Evolutionary conservation across 805 yeast species (phyloP), one percentile per base, ranked within the genome.

Genomic region (Phaffomyces antillensis): DNA sequence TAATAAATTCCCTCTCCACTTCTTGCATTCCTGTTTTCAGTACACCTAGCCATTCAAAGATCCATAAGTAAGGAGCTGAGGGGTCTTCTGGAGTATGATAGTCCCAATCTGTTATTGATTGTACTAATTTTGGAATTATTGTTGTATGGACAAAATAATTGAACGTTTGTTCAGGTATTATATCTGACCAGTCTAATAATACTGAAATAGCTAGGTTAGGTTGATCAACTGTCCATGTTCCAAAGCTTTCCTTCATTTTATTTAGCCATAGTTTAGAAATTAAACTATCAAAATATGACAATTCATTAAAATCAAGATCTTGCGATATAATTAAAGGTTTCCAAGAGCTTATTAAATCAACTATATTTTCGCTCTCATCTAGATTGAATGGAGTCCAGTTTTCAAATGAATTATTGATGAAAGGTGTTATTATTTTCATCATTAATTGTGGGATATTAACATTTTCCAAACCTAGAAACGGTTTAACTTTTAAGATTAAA

Each of bases 151-250:
- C 39, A 13, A 76, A 42, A 37, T 56, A 55, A 4, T 61, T 52
- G 13, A 64, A 52, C 2, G 62, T 52, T 5, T 48, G 43, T 0
- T 40, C 39, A 3, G 73, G 67, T 3, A 75, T 42, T 2, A 72
- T 47, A 1, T 54, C 58, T 23, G 56, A 60, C 80, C 77, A 72
- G 18, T 66, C 68, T 17, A 72, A 59, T 0, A 75, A 41, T 3
- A 72, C 44, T 0, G 65, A 55, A 7, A 74, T 56, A 1, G 68
- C 70, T 12, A 68, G 43, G 39, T 66, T 64, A 1, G 77, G 72
- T 36, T 66, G 63, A 16, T 52, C 41, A 5, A 64, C 55, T 9
- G 64, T 50, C 79, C 79, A 75, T 7, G 58, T 51, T 16, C 28
- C 28, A 23, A 72, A 55, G 12, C 55, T 56, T 0, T 51, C 32